Conservation (phyloP, 2,329 filamentous ascomycete species). For the Simplicillium aogashimaense region DNA sequence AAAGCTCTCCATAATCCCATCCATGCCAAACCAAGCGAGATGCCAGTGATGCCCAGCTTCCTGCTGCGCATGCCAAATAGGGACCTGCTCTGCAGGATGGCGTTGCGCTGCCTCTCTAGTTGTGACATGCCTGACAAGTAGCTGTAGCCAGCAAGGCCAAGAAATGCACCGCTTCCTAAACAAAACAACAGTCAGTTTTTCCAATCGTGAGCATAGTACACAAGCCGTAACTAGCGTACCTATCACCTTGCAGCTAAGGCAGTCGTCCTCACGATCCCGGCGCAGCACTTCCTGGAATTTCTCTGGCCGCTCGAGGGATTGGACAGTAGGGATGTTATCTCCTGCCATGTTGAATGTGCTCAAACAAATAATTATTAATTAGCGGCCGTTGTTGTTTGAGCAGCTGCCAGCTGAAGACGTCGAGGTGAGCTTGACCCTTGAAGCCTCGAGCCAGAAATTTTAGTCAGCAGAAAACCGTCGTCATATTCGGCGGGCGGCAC, state of each 20-base stretch:
- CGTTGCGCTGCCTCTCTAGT: slow-evolving; percentile 54
- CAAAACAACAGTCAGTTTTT: not conserved
- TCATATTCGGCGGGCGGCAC: slow-evolving; percentile 1
- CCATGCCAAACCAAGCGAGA: slow-evolving; percentile 58
- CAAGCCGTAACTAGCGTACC: too few relatives aligned
- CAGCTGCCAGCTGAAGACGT: too few relatives aligned
- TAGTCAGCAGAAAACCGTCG: slow-evolving; percentile 3
- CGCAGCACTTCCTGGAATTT: slow-evolving; percentile 48
- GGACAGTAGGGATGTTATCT: slow-evolving; percentile 39
- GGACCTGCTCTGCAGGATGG: slow-evolving; percentile 59
- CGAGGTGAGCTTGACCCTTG: too few relatives aligned
- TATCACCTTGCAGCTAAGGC: slow-evolving; percentile 59
- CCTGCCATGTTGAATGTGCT: slow-evolving; percentile 2
- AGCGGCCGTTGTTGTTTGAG: too few relatives aligned
- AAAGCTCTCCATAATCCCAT: slow-evolving; percentile 62
- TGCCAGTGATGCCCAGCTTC: slow-evolving; percentile 54
- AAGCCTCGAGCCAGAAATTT: not conserved
- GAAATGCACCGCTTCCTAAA: slow-evolving; percentile 63
- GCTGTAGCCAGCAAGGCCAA: slow-evolving; percentile 67
- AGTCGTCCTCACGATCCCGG: slow-evolving; percentile 52
- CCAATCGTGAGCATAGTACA: not conserved
- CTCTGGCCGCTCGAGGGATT: slow-evolving; percentile 49
- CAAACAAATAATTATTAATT: too few relatives aligned
- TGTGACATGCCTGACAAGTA: slow-evolving; percentile 67
- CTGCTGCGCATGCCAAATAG: slow-evolving; percentile 65